Base-by-base conservation (phyloP, 495 filamentous ascomycete genomes). In the Pyrenula aspistea region DNA sequence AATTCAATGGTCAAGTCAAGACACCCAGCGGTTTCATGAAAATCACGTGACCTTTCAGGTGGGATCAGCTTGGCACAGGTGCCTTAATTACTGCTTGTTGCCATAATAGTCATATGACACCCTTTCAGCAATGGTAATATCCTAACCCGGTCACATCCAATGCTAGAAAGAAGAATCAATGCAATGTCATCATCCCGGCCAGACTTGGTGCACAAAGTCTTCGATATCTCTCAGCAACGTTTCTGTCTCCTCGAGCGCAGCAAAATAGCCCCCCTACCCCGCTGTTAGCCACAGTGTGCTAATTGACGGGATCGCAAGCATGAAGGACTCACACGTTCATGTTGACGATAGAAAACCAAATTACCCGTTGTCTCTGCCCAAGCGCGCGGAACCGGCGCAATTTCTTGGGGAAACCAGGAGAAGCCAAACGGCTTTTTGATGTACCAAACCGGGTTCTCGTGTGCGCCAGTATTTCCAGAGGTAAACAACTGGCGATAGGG, bases 191-290 rank as follows among this genome's bases (percentile, higher is more conserved):
- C n/a, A n/a, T n/a, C n/a, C n/a, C n/a, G n/a, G n/a, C 70, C 69
- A 74, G 2, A 71, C 69, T 58, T 78, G 68, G 11, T 66, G 54
- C 15, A 81, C 67, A 63, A 84, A 89, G 19, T 76, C 74, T 12
- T 73, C 71, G 4, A 88, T 55, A 65, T 88, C 85, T n/a, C 68
- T 58, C 42, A 82, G 68, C 51, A 87, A 65, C 23, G 62, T 63
- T 53, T 68, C 65, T 2, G 84, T 83, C 48, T 72, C 56, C 64
- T 87, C 80, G 51, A 84, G 60, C 22, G 78, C 79, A 1, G 82
- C 80, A 60, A 86, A 86, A 67, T 86, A 84, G 0, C 84, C 83
- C 21, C 85, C 83, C 72, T 76, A 49, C 15, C 31, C 8, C 15
- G 31, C 4, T 8, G 4, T 42, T 42, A 8, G 31, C 31, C 15